Conservation (phyloP, 257 asterid species). For the Ilex asprella region DNA sequence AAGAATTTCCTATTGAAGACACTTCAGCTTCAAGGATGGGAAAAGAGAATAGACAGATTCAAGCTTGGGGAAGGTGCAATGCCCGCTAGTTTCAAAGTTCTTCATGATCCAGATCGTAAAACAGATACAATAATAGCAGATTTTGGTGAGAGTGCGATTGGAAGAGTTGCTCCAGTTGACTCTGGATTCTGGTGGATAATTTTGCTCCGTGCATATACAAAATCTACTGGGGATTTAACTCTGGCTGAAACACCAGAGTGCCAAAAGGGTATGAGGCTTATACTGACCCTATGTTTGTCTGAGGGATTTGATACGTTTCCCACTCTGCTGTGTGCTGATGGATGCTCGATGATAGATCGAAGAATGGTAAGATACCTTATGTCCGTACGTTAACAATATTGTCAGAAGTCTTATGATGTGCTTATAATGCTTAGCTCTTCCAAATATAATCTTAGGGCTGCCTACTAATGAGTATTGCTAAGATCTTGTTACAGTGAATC, state of each 20-base stretch:
- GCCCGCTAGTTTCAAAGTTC: constrained; percentile 83
- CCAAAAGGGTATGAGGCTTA: constrained; percentile 78
- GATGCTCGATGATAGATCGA: constrained; percentile 78
- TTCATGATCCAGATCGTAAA: constrained; percentile 61
- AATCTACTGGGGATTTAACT: constrained; percentile 58
- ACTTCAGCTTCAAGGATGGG: constrained; percentile 82
- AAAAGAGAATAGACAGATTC: constrained; percentile 59
- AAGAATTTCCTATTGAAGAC: constrained; percentile 68
- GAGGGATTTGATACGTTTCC: constrained; percentile 86
- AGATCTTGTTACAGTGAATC: too few species aligned
- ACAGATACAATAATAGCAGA: constrained; percentile 60
- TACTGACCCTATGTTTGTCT: constrained; percentile 52
- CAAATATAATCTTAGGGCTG: not conserved
- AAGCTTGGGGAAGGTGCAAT: constrained; percentile 76
- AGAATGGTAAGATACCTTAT: constrained; percentile 52
- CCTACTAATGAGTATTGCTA: too few species aligned
- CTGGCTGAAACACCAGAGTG: constrained; percentile 67
- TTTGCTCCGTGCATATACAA: constrained; percentile 77
- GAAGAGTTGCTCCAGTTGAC: constrained; percentile 81
- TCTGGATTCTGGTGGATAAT: constrained; percentile 92
- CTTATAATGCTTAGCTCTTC: not conserved
- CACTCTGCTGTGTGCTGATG: constrained; percentile 74
- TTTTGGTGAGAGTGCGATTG: constrained; percentile 82
- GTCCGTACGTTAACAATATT: constrained; percentile 11
- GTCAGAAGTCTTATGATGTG: not conserved